phyloP scores from a whole-genome alignment of 2,329 filamentous ascomycete genomes.

The Xylariales sp. region DNA sequence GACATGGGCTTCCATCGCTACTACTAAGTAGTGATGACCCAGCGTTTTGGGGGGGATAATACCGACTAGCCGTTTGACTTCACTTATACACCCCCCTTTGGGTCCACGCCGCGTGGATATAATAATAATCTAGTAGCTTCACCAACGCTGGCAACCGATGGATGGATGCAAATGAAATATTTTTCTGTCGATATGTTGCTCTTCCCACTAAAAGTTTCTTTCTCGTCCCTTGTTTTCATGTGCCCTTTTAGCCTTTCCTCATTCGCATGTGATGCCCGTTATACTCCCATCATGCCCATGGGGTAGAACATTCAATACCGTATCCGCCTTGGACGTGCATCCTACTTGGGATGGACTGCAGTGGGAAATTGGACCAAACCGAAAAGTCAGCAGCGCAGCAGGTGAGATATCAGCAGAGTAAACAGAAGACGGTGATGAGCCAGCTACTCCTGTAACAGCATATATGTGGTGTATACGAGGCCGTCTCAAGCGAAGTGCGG shows the following conservation, averaged over 20 bases:
- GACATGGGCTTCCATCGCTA: slow-evolving; percentile 11
- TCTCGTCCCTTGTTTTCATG: background rate
- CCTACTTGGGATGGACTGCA: background rate
- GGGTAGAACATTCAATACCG: slow-evolving; percentile 1
- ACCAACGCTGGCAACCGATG: slow-evolving; percentile 12
- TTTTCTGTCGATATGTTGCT: slow-evolving; percentile 7
- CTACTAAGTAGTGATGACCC: background rate
- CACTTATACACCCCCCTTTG: background rate
- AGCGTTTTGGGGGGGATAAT: background rate
- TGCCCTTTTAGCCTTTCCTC: background rate
- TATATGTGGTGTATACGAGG: slow-evolving; percentile 10
- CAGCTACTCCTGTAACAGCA: slow-evolving; percentile 13
- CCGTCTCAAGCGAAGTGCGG: slow-evolving; percentile 7
- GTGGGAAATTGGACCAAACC: background rate
- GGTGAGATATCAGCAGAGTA: background rate
- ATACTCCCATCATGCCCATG: background rate
- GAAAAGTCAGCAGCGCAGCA: background rate
- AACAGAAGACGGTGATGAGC: background rate
- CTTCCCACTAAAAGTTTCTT: background rate
- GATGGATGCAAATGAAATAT: background rate
- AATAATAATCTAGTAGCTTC: background rate
- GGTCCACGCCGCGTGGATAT: slow-evolving; percentile 6
- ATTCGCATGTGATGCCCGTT: background rate
- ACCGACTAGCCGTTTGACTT: background rate
- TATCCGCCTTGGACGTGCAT: background rate